Percentiles rank a stretch among this genome's conserved stretches.
Evolutionary conservation across 164 flowering plant species (phyloP).

Genomic region (Aristolochia fimbriata): DNA sequence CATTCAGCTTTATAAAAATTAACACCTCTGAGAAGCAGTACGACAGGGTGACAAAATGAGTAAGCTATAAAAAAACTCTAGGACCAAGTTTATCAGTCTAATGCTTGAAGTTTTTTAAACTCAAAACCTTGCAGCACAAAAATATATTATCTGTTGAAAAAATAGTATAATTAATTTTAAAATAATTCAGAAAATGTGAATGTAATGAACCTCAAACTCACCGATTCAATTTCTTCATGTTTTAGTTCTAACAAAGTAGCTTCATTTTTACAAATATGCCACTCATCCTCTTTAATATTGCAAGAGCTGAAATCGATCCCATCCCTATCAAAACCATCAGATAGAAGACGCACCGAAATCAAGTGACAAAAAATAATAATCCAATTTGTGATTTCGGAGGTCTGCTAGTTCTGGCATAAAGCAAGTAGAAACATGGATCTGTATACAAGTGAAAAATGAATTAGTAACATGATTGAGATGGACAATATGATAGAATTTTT

Average conservation of each 20-base stretch:
- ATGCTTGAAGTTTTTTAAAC: too few species aligned
- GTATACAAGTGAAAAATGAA: conserved; percentile 6
- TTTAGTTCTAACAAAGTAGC: conserved; percentile 31
- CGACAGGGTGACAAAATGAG: too few species aligned
- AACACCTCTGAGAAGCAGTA: too few species aligned
- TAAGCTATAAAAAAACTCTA: not conserved
- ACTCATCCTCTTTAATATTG: conserved; percentile 70
- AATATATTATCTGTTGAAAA: too few species aligned
- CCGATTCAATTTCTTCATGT: conserved; percentile 86
- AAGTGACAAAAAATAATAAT: conserved; percentile 63
- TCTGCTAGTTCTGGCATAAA: conserved; percentile 67
- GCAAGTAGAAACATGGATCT: conserved; percentile 89
- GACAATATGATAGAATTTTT: too few species aligned
- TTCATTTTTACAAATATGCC: conserved; percentile 66
- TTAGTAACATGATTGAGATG: too few species aligned
- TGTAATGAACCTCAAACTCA: conserved; percentile 11
- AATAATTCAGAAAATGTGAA: not conserved
- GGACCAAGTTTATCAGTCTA: not conserved
- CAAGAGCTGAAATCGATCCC: conserved; percentile 54
- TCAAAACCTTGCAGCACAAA: too few species aligned
- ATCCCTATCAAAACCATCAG: conserved; percentile 47
- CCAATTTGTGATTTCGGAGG: conserved; percentile 26
- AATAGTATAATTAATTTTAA: too few species aligned
- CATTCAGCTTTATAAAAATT: too few species aligned
- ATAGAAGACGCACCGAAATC: conserved; percentile 69